phyloP scores from a whole-genome alignment of 1,284 basidiomycete species.

The Anthracocystis setariae region DNA sequence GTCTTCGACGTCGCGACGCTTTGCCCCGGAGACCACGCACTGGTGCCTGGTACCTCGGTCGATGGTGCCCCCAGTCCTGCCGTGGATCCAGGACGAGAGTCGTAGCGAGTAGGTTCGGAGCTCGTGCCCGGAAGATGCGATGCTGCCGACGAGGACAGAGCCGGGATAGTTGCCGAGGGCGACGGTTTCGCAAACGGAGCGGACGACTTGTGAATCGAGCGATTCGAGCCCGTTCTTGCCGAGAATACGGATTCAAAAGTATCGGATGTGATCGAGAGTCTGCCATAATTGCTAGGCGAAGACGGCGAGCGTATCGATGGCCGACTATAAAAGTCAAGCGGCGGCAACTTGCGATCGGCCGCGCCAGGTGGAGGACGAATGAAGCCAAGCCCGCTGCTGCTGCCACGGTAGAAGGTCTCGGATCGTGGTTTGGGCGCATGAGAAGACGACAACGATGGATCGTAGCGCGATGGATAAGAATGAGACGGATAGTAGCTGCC shows the following conservation, averaged over 20 bases:
- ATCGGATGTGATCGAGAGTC: constrained; percentile 23
- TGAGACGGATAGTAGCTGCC: constrained; percentile 22
- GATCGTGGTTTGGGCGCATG: constrained; percentile 16
- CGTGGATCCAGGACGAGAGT: too few species aligned
- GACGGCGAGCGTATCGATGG: constrained; percentile 22
- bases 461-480: constrained; percentile 32
- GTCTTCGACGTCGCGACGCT: neutral
- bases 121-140: neutral
- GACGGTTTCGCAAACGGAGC: constrained; percentile 13
- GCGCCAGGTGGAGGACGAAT: constrained; percentile 27
- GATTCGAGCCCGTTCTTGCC: constrained; percentile 5
- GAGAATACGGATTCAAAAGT: constrained; percentile 19
- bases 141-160: neutral
- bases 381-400: constrained; percentile 41
- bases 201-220: constrained; percentile 5
- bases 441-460: constrained; percentile 16
- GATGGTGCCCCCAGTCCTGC: neutral
- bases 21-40: constrained; percentile 1
- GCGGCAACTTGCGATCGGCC: constrained; percentile 27
- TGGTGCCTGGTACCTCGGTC: neutral
- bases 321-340: constrained; percentile 24
- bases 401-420: constrained; percentile 41
- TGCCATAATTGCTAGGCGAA: constrained; percentile 27
- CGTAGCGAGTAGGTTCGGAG: neutral
- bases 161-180: neutral